Base-by-base conservation (phyloP, 192 early-diverging fungal species). In the Coemansia sp. region DNA sequence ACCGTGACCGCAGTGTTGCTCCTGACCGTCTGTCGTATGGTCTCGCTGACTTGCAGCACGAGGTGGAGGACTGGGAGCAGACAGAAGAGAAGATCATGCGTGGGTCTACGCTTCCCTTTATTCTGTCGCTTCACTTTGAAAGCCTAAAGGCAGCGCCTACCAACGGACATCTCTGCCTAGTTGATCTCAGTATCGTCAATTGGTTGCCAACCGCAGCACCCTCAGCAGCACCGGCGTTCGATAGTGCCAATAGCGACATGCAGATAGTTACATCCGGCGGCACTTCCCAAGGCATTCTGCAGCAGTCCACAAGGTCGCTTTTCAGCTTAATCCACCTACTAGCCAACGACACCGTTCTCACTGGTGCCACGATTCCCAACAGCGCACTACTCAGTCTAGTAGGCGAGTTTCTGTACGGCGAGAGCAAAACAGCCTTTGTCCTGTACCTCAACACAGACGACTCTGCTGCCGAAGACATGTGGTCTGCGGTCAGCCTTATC, bases 61-160 rank as follows among this genome's bases (percentile, higher is more conserved):
- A 77, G 31, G 74, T 82, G 4, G 79, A 82, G 18, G 79, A 82
- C 70, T 82, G 79, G 79, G 74, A 70, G 50, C 31, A 61, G 34
- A 53, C 65, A 0, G 74, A 74, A 59, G 58, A 72, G 14, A 73
- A 73, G 59, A 73, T 82, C 21, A 36, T 74, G 59, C 66, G 63
- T 7, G 79, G 79, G 28, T 58, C 79, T 24, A 74, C 79, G 20
- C 62, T 82, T 36, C 79, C 79, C 4, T 82, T 73, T 36, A 73
- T 82, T 36, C 40, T 82, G 40, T 82, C 79, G 36, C 59, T 82
- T 31, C 70, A 73, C 39, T 82, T 82, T 59, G 79, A 82, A 65
- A 76, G 79, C 45, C 36, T 82, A 67, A 48, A 64, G 26, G 70
- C 63, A 0, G 45, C 40, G 33, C 74, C 79, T 0, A 82, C 74